Evolutionary conservation across 169 alveolate species (phyloP).

Genomic region (Plasmodium inui): DNA sequence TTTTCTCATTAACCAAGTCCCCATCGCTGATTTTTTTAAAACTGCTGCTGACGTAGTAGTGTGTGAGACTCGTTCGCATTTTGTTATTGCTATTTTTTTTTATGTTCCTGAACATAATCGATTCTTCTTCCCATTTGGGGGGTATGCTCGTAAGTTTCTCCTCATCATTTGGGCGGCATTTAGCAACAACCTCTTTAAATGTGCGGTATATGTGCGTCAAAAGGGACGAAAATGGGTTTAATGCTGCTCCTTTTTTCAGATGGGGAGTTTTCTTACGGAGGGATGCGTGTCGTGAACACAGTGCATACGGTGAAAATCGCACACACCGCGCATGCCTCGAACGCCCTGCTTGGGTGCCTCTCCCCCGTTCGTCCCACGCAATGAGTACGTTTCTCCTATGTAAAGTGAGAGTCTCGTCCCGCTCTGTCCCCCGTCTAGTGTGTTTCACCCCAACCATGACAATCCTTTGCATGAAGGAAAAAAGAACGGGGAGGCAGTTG

Average conservation of each 20-base stretch:
- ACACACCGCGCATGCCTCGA: too few relatives aligned
- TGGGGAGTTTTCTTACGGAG: not conserved
- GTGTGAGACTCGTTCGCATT: constrained; percentile 72
- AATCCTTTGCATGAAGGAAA: constrained; percentile 34
- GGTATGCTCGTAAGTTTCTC: not conserved
- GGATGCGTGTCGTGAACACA: too few relatives aligned
- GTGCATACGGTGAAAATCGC: not conserved
- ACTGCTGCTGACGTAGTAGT: constrained; percentile 70
- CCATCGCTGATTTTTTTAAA: constrained; percentile 26
- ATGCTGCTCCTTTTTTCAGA: not conserved
- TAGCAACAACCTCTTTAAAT: constrained; percentile 1
- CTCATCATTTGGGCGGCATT: not conserved
- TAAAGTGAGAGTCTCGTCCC: not conserved
- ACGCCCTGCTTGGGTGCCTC: not conserved
- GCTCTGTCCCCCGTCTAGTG: not conserved
- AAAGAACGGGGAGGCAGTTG: constrained; percentile 48
- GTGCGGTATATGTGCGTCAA: not conserved
- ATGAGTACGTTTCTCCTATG: not conserved
- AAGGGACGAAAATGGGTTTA: constrained; percentile 31
- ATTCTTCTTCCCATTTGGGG: constrained; percentile 28
- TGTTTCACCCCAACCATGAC: not conserved
- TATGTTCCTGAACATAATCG: constrained; percentile 32
- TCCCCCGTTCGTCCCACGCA: not conserved
- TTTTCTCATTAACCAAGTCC: constrained; percentile 57
- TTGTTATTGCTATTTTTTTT: constrained; percentile 71